Evolutionary conservation across 2,329 filamentous ascomycete species (phyloP), one percentile per base, ranked within the genome.

Genomic region (Colletotrichum incanum): DNA sequence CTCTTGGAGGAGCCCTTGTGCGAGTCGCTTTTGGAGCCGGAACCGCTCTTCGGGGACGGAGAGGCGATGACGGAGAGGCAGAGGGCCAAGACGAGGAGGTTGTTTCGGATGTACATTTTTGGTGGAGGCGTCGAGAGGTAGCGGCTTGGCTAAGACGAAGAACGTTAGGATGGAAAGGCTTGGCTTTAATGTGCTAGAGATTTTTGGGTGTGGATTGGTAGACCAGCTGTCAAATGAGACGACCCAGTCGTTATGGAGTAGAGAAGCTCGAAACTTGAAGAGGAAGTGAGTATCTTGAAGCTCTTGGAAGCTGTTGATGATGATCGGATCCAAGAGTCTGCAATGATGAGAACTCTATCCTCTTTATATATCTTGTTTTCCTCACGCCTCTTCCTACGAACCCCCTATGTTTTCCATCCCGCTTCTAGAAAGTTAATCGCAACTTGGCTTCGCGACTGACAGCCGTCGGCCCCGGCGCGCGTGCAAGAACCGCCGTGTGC

Each of bases 181-280:
- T 67, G 56, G 68, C 56, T 49, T 34, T 45, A 4, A 55, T 41
- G 41, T 65, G 54, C 28, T 34, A 8, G 14, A 58, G 23, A 58
- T 43, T 37, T 5, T 37, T 37, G 6, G 34, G 12, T 9, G 26
- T 23, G 23, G 12, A 18, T 43, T 49, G 63, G 61, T 56, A 58
- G 63, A 67, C 63, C 63, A 67, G 68, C 68, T 67, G 55, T 71
- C 49, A 71, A 31, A 41, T 58, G 49, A 67, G 23, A 67, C 68
- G 68, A 71, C 37, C 39, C 68, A 61, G 68, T 43, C 68, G 68
- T 60, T 45, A 14, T 23, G 18, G 3, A 23, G 20, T 47, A 39
- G 41, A n/a, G 20, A 47, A 34, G 26, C 5, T n/a, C 14, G 31
- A 39, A 31, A 9, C 23, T 28, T 34, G 9, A 3, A 4, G 9